phyloP scores from a whole-genome alignment of 495 filamentous ascomycete species.

The Cladorrhinum samala region DNA sequence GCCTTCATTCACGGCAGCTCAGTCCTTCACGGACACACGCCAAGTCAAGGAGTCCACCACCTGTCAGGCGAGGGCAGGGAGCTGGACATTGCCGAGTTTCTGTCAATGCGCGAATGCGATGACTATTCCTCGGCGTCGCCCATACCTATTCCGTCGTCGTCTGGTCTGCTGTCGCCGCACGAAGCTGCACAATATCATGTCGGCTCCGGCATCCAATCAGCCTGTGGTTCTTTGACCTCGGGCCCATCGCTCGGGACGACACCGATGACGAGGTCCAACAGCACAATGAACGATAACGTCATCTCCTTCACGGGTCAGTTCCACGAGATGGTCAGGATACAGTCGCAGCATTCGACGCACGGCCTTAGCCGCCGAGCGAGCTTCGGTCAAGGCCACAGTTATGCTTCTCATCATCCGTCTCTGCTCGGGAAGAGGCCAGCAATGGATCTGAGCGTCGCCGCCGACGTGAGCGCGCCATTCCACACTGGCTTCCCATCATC shows the following conservation, averaged over 20 bases:
- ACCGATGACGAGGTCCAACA: slow-evolving; percentile 43
- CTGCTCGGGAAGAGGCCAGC: slow-evolving; percentile 30
- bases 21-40: slow-evolving; percentile 2
- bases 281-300: slow-evolving; percentile 34
- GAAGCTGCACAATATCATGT: slow-evolving; percentile 12
- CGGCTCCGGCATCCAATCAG: slow-evolving; percentile 22
- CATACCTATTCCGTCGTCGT: slow-evolving; percentile 16
- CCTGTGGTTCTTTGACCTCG: slow-evolving; percentile 42
- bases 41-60: neutral
- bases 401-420: slow-evolving; percentile 16
- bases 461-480: slow-evolving; percentile 30
- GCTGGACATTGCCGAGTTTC: slow-evolving; percentile 20
- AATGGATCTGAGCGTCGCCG: slow-evolving; percentile 24
- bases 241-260: slow-evolving; percentile 36
- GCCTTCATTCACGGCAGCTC: slow-evolving; percentile 11
- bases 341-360: slow-evolving; percentile 34
- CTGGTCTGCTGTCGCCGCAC: slow-evolving; percentile 11
- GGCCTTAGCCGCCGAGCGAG: slow-evolving; percentile 27
- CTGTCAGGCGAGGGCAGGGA: slow-evolving; percentile 10
- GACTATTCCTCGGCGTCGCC: slow-evolving; percentile 10
- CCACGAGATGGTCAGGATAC: slow-evolving; percentile 37
- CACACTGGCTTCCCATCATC: slow-evolving; percentile 27
- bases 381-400: slow-evolving; percentile 10
- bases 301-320: slow-evolving; percentile 32
- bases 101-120: slow-evolving; percentile 11